These are phyloP conservation scores for Neolentinus lepideus DNA, from an alignment of 1,284 basidiomycete genomes.

Conservation along the genomic window DNA sequence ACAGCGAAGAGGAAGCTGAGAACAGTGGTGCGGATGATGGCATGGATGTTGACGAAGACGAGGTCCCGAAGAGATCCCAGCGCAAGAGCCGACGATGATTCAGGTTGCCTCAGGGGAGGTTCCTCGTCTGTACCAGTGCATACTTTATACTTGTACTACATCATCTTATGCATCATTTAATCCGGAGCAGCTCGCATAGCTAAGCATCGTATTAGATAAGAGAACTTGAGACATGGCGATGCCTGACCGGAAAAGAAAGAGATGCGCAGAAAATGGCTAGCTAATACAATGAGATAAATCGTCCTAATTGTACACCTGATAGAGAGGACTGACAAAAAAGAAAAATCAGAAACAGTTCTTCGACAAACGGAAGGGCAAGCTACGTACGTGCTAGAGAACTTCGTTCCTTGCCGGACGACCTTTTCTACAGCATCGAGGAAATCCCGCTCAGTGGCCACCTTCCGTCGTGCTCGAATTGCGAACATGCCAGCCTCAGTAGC, in stretches of 20 bases:
- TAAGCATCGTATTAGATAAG: too few species aligned
- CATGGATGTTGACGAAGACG: conserved; percentile 27
- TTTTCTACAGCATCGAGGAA: conserved; percentile 98
- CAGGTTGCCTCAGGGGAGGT: too few species aligned
- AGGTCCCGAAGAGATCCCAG: conserved; percentile 21
- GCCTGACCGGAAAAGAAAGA: neutral
- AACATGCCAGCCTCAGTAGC: conserved; percentile 99
- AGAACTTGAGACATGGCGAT: too few species aligned
- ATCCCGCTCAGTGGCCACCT: conserved; percentile 96
- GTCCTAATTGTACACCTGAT: conserved; percentile 30
- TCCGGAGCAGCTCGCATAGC: neutral
- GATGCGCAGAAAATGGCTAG: neutral
- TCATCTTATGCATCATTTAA: neutral
- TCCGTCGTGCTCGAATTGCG: conserved; percentile 93
- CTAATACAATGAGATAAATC: conserved; percentile 1
- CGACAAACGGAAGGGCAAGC: neutral
- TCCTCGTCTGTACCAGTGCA: neutral
- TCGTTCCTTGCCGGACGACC: conserved; percentile 95
- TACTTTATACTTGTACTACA: neutral
- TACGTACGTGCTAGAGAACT: conserved; percentile 86
- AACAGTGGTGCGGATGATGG: conserved; percentile 17
- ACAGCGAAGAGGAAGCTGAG: conserved; percentile 13
- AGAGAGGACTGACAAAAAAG: conserved; percentile 24
- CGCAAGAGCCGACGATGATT: conserved; percentile 14
- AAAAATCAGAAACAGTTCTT: neutral